These are phyloP conservation scores for Darksidea phi DNA, from an alignment of 495 filamentous ascomycete genomes.

Conservation along the genomic window DNA sequence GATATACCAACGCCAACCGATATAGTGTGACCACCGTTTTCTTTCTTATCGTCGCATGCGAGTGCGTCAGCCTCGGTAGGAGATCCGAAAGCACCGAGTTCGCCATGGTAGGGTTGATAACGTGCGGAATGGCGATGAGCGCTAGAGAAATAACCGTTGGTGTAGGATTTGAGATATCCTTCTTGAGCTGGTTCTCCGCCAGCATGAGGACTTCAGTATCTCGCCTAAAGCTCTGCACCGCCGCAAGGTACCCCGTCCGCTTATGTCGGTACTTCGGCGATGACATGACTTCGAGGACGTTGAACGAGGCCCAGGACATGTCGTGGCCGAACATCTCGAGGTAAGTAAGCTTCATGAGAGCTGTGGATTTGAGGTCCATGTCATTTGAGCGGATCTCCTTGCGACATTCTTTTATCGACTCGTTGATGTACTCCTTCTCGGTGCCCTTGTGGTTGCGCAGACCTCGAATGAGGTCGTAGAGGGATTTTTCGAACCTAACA, in stretches of 20 bases:
- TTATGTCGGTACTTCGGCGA: conserved; percentile 92
- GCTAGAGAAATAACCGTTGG: conserved; percentile 78
- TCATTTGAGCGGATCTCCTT: conserved; percentile 85
- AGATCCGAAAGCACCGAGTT: conserved; percentile 84
- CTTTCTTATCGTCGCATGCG: conserved; percentile 78
- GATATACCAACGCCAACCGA: conserved; percentile 86
- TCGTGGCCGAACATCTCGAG: conserved; percentile 99
- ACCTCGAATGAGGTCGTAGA: conserved; percentile 97
- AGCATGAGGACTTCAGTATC: conserved; percentile 98
- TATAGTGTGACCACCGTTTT: conserved; percentile 95
- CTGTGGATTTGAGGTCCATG: conserved; percentile 96
- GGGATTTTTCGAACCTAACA: conserved; percentile 90
- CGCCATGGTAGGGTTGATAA: conserved; percentile 86
- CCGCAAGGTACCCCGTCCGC: conserved; percentile 91
- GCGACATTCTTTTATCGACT: conserved; percentile 89
- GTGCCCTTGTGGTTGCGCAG: conserved; percentile 89
- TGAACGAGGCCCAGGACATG: conserved; percentile 99
- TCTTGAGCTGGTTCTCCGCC: conserved; percentile 94
- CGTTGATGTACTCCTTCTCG: conserved; percentile 90
- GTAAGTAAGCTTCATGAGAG: conserved; percentile 90
- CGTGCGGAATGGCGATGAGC: conserved; percentile 81
- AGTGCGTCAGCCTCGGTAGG: conserved; percentile 80
- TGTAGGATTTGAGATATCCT: conserved; percentile 79
- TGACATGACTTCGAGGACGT: conserved; percentile 98
- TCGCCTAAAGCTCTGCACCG: conserved; percentile 89